phyloP scores from a whole-genome alignment of 495 filamentous ascomycete species.

The Haplographium delicatum region DNA sequence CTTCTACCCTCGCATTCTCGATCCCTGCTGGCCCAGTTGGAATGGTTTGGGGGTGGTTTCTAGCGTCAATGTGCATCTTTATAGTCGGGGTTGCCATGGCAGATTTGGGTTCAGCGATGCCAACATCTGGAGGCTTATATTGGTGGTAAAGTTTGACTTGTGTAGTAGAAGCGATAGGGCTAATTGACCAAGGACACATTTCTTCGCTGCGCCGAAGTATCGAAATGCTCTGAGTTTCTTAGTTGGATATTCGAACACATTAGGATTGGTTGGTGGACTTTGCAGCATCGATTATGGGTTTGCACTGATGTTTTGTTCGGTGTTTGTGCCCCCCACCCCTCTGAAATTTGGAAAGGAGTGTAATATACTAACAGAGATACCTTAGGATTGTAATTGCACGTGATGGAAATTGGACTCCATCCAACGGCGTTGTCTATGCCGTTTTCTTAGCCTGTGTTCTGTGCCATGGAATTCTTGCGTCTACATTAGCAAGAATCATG shows the following conservation, averaged over 20 bases:
- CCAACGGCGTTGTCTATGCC: slow-evolving; percentile 54
- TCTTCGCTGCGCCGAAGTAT: slow-evolving; percentile 53
- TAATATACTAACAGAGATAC: background rate
- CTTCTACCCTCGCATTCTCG: slow-evolving; percentile 58
- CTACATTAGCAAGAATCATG: slow-evolving; percentile 54
- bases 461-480: slow-evolving; percentile 53
- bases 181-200: slow-evolving; percentile 50
- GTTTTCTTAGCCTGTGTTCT: slow-evolving; percentile 56
- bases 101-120: slow-evolving; percentile 64
- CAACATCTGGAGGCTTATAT: slow-evolving; percentile 63
- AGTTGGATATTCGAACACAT: slow-evolving; percentile 67
- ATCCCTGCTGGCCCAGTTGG: slow-evolving; percentile 63
- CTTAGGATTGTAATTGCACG: slow-evolving; percentile 51
- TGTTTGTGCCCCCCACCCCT: slow-evolving; percentile 20
- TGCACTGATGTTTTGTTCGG: slow-evolving; percentile 37
- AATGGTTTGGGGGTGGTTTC: slow-evolving; percentile 69
- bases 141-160: slow-evolving; percentile 31
- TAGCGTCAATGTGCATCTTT: slow-evolving; percentile 57
- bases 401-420: slow-evolving; percentile 59
- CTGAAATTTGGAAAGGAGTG: too few species aligned
- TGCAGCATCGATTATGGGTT: slow-evolving; percentile 53
- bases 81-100: slow-evolving; percentile 65
- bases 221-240: slow-evolving; percentile 62
- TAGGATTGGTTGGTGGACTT: slow-evolving; percentile 60
- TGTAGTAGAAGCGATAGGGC: background rate